Percentiles rank a stretch among this genome's conserved stretches.
Conservation (phyloP, 352 stramenopile genomes). For the Phytophthora nicotianae region DNA sequence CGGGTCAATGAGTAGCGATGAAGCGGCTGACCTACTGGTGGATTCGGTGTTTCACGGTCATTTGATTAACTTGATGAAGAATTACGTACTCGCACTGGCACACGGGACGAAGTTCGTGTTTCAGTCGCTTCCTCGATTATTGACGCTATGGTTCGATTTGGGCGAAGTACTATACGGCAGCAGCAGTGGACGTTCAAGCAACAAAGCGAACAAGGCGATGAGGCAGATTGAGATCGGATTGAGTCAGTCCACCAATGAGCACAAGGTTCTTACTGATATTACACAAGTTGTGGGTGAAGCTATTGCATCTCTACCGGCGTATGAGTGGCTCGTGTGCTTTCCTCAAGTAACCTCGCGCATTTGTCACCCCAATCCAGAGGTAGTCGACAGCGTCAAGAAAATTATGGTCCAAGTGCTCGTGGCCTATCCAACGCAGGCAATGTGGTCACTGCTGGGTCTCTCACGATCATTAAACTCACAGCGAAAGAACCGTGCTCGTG, state of each 20-base stretch:
- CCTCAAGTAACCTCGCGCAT: conserved; percentile 98
- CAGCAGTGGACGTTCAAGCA: conserved; percentile 33
- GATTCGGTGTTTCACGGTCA: conserved; percentile 66
- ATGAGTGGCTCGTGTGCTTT: conserved; percentile 98
- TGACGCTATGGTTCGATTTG: conserved; percentile 98
- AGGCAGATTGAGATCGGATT: conserved; percentile 63
- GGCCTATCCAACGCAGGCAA: conserved; percentile 95
- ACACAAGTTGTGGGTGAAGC: conserved; percentile 66
- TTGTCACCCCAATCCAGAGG: conserved; percentile 85
- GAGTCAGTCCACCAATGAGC: conserved; percentile 59
- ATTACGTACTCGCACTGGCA: conserved; percentile 91
- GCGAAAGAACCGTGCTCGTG: conserved; percentile 57
- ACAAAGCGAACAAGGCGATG: conserved; percentile 63
- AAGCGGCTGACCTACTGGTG: conserved; percentile 46
- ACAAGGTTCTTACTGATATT: conserved; percentile 75
- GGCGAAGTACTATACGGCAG: conserved; percentile 75
- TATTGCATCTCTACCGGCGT: conserved; percentile 61
- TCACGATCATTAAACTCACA: conserved; percentile 90
- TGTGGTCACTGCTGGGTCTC: conserved; percentile 97
- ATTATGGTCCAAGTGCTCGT: conserved; percentile 94
- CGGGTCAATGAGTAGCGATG: conserved; percentile 45
- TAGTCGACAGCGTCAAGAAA: conserved; percentile 90
- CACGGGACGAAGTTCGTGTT: conserved; percentile 96
- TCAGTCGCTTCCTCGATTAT: conserved; percentile 95
- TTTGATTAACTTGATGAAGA: conserved; percentile 92